phyloP scores from a whole-genome alignment of 1,139 yeast species.

The Yamadazyma oceani region DNA sequence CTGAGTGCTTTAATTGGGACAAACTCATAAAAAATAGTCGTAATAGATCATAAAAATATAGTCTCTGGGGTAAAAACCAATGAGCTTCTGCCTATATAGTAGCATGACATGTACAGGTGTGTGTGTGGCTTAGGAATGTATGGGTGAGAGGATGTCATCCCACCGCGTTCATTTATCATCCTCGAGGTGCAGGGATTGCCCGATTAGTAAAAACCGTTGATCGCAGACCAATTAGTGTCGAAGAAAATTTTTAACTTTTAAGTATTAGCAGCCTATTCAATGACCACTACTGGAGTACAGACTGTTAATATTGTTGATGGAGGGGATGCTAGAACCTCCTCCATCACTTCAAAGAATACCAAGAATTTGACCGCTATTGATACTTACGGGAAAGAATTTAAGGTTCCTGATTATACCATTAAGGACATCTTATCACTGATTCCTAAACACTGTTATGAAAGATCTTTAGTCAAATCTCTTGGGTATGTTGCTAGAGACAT shows the following conservation, averaged over 20 bases:
- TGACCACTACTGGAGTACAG: constrained; percentile 4
- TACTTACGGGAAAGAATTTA: constrained; percentile 63
- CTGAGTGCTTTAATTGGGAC: too few relatives aligned
- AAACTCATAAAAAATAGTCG: too few relatives aligned
- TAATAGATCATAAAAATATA: too few relatives aligned
- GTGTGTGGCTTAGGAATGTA: too few relatives aligned
- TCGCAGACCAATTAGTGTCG: constrained; percentile 5
- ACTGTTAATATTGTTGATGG: not conserved
- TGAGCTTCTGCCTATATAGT: too few relatives aligned
- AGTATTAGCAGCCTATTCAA: not conserved
- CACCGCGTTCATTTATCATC: not conserved
- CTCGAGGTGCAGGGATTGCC: not conserved
- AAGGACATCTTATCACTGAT: constrained; percentile 71
- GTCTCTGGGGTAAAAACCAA: too few relatives aligned
- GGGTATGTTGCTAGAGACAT: constrained; percentile 69
- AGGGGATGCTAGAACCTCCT: not conserved
- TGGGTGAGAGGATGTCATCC: too few relatives aligned
- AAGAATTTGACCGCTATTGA: constrained; percentile 47
- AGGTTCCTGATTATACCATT: constrained; percentile 72
- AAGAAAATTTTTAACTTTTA: too few relatives aligned
- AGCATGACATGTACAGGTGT: too few relatives aligned
- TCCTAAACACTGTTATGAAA: constrained; percentile 74
- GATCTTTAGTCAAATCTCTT: constrained; percentile 56
- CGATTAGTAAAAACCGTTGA: constrained; percentile 1
- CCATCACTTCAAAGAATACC: constrained; percentile 7